A percentile compares a stretch with the other conserved stretches of the same genome.
Conservation (phyloP, 257 asterid species). For the Nicotiana otophora region DNA sequence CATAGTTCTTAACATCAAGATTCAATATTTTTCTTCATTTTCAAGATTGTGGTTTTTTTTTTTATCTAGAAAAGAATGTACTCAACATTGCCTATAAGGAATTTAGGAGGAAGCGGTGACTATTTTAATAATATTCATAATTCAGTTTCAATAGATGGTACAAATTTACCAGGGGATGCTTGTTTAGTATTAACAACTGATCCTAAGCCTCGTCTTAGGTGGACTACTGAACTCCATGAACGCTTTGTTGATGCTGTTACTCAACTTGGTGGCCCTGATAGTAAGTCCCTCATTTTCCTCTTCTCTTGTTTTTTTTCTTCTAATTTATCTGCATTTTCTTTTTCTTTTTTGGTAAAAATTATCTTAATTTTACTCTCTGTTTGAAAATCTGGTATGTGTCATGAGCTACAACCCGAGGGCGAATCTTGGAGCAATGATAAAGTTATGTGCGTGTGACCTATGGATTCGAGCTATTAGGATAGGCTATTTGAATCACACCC, state of each 20-base stretch:
- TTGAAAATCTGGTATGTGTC: neutral
- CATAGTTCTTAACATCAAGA: constrained; percentile 24
- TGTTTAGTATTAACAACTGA: constrained; percentile 62
- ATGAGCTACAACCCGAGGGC: neutral
- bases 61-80: constrained; percentile 26
- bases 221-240: constrained; percentile 72
- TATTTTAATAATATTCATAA: constrained; percentile 22
- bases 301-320: neutral
- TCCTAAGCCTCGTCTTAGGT: constrained; percentile 69
- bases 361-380: neutral
- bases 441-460: no score
- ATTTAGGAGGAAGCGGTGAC: constrained; percentile 31
- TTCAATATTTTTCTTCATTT: neutral
- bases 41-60: neutral
- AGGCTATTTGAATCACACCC: no score
- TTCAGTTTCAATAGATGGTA: constrained; percentile 40
- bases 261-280: constrained; percentile 79
- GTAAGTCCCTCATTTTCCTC: constrained; percentile 25
- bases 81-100: constrained; percentile 46
- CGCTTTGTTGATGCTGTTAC: constrained; percentile 67
- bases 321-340: neutral
- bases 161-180: constrained; percentile 54
- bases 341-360: no score
- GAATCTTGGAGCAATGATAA: no score
- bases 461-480: no score